Conservation (phyloP, 768 basidiomycete species). For the Lyophyllum decastes region DNA sequence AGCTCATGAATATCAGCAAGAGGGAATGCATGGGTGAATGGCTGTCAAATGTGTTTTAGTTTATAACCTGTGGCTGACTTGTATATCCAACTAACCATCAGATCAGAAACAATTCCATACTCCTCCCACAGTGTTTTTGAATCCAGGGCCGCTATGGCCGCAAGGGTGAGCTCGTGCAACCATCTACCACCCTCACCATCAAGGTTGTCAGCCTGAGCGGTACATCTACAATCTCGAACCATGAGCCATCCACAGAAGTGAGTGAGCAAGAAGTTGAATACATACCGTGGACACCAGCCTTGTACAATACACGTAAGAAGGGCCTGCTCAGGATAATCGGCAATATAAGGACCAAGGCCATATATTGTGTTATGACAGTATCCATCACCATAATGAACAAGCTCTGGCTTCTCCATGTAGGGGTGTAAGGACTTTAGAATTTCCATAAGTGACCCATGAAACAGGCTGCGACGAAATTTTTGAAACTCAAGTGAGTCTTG, state of each 20-base stretch:
- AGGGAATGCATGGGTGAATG: slow-evolving; percentile 29
- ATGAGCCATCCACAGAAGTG: background rate
- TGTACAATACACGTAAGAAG: background rate
- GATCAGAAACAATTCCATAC: slow-evolving; percentile 31
- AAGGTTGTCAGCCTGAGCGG: slow-evolving; percentile 19
- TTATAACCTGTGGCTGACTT: background rate
- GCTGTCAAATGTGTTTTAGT: slow-evolving; percentile 15
- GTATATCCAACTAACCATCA: slow-evolving; percentile 25
- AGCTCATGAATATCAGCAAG: slow-evolving; percentile 29
- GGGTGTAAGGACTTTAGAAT: background rate
- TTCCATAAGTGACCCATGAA: background rate
- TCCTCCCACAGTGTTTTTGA: slow-evolving; percentile 26
- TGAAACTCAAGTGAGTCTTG: background rate
- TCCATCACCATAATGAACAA: background rate
- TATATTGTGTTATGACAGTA: background rate
- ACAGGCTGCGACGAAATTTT: background rate
- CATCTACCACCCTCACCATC: slow-evolving; percentile 22
- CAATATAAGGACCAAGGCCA: background rate
- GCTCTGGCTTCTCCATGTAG: background rate
- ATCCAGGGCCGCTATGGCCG: slow-evolving; percentile 19
- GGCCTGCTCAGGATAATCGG: background rate
- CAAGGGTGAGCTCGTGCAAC: slow-evolving; percentile 19
- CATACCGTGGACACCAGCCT: background rate
- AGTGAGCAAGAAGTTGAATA: background rate
- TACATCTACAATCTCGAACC: slow-evolving; percentile 21